phyloP scores from a whole-genome alignment of 2,329 filamentous ascomycete genomes.

The Epichloe uncinata region DNA sequence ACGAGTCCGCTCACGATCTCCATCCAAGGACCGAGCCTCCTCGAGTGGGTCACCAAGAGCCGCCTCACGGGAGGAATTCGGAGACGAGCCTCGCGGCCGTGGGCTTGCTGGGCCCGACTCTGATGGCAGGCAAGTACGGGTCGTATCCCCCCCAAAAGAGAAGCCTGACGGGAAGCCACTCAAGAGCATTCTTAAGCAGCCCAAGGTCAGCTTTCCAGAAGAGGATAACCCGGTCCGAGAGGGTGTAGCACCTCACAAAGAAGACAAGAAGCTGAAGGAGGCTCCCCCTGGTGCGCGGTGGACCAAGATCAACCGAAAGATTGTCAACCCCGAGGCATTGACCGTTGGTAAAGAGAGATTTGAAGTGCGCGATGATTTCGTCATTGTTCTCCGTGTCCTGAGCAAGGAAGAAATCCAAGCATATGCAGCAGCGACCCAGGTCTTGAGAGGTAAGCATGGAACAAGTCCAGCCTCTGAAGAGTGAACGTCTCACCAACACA shows the following conservation, averaged over 20 bases:
- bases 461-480: not conserved
- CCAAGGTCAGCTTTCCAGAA: slow-evolving; percentile 74
- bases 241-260: slow-evolving; percentile 87
- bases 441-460: slow-evolving; percentile 55
- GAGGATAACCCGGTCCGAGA: slow-evolving; percentile 72
- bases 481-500: not conserved
- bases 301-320: slow-evolving; percentile 81
- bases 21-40: slow-evolving; percentile 7
- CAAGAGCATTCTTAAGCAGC: slow-evolving; percentile 76
- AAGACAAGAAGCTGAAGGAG: slow-evolving; percentile 57
- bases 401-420: slow-evolving; percentile 81
- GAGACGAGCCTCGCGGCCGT: slow-evolving; percentile 27
- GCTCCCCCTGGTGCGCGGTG: slow-evolving; percentile 77
- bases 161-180: slow-evolving; percentile 54
- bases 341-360: slow-evolving; percentile 80
- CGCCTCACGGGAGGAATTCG: not conserved
- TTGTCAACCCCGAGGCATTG: slow-evolving; percentile 82
- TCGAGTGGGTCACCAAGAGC: slow-evolving; percentile 7
- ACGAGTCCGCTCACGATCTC: slow-evolving; percentile 9
- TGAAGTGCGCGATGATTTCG: slow-evolving; percentile 83
- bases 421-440: slow-evolving; percentile 68
- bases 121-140: slow-evolving; percentile 40
- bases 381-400: slow-evolving; percentile 81
- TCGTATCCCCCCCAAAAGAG: slow-evolving; percentile 55
- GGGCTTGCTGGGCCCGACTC: slow-evolving; percentile 20